Conservation (phyloP, 1,139 yeast species). For the Pichia cactophila region DNA sequence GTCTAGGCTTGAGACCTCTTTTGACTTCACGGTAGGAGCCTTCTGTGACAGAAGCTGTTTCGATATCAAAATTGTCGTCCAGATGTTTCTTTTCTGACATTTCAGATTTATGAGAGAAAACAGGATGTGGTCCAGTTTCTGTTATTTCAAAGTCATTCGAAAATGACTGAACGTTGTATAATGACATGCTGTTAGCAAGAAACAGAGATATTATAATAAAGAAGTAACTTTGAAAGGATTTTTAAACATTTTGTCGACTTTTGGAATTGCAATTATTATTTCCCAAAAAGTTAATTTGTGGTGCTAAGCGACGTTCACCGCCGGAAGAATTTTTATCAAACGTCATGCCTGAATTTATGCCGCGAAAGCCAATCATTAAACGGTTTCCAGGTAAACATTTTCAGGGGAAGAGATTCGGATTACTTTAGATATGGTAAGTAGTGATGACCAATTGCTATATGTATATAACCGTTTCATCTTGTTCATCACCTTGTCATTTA, state of each 20-base stretch:
- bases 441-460: too few relatives aligned
- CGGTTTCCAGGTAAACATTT: too few relatives aligned
- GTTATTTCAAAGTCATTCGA: background rate
- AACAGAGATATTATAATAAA: background rate
- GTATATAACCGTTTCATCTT: too few relatives aligned
- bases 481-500: too few relatives aligned
- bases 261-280: background rate
- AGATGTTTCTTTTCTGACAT: background rate
- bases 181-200: background rate
- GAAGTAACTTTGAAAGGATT: background rate
- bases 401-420: too few relatives aligned
- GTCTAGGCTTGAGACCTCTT: conserved; percentile 50
- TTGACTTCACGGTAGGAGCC: conserved; percentile 11
- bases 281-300: background rate
- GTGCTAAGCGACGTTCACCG: background rate
- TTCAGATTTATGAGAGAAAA: background rate
- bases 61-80: background rate
- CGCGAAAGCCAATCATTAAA: too few relatives aligned
- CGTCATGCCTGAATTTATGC: background rate
- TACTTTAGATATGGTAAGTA: too few relatives aligned
- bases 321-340: too few relatives aligned
- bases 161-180: background rate
- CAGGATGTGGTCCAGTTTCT: background rate
- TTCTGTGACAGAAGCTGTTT: background rate
- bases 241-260: too few relatives aligned